phyloP scores from a whole-genome alignment of 2,329 filamentous ascomycete genomes.

The Blastomyces gilchristii region DNA sequence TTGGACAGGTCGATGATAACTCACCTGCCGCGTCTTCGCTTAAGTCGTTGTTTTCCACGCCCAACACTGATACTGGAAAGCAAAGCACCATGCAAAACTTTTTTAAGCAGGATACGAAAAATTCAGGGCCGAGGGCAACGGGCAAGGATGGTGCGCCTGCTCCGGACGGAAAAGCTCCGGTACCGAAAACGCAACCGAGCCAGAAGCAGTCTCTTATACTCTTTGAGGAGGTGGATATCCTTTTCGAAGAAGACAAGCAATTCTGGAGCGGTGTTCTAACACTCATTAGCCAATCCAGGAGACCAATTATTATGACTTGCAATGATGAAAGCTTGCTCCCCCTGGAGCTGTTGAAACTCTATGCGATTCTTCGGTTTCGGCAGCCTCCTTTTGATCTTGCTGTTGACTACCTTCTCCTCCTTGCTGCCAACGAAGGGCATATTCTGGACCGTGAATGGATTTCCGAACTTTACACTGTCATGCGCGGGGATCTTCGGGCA shows the following conservation, averaged over 20 bases:
- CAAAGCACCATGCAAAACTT: constrained; percentile 74
- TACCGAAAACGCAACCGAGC: constrained; percentile 20
- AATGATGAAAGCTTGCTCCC: constrained; percentile 82
- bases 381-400: constrained; percentile 57
- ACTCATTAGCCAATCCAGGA: constrained; percentile 72
- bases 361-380: constrained; percentile 72
- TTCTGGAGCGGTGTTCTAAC: constrained; percentile 79
- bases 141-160: constrained; percentile 11
- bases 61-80: constrained; percentile 50
- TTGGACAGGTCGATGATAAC: constrained; percentile 23
- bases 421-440: constrained; percentile 86
- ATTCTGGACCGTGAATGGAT: constrained; percentile 58
- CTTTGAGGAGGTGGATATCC: constrained; percentile 82
- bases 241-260: constrained; percentile 91
- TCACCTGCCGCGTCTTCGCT: constrained; percentile 30
- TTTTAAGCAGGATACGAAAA: constrained; percentile 46
- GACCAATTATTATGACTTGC: constrained; percentile 91
- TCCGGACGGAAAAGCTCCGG: constrained; percentile 15
- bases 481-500: constrained; percentile 63
- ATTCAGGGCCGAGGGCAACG: constrained; percentile 24
- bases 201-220: constrained; percentile 94
- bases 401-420: constrained; percentile 67
- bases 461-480: constrained; percentile 57
- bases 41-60: constrained; percentile 11
- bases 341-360: constrained; percentile 60